Conservation (phyloP, 1,139 yeast genomes). For the Candida neerlandica region DNA sequence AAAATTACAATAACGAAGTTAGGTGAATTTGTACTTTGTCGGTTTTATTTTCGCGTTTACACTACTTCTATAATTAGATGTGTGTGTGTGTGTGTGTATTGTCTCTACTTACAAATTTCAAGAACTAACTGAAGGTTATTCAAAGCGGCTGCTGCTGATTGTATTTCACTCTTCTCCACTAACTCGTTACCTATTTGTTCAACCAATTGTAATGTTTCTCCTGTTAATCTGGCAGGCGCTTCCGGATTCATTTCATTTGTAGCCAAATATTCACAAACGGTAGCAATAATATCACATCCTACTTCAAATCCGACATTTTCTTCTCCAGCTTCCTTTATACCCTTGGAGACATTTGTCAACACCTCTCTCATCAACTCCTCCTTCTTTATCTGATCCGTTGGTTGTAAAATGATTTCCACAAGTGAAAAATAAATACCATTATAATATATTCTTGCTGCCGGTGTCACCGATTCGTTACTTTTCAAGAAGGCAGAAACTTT, state of each 20-base stretch:
- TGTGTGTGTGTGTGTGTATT: not conserved
- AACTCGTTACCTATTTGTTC: slow-evolving; percentile 5
- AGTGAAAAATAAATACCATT: slow-evolving; percentile 67
- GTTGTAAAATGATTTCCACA: slow-evolving; percentile 38
- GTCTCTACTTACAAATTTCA: slow-evolving; percentile 2
- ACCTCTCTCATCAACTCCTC: slow-evolving; percentile 25
- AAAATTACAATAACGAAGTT: not conserved
- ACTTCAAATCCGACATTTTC: slow-evolving; percentile 54
- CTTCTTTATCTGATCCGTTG: slow-evolving; percentile 20
- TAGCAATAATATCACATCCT: slow-evolving; percentile 72
- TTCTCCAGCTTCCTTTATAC: slow-evolving; percentile 26
- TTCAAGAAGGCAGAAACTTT: slow-evolving; percentile 13
- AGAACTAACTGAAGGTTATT: slow-evolving; percentile 5
- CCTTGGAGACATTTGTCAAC: slow-evolving; percentile 29
- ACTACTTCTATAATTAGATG: slow-evolving; percentile 1
- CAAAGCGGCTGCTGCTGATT: slow-evolving; percentile 1
- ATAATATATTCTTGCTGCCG: slow-evolving; percentile 51
- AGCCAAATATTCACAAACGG: slow-evolving; percentile 64
- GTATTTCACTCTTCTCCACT: slow-evolving; percentile 3
- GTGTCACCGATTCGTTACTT: slow-evolving; percentile 27
- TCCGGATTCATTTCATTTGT: slow-evolving; percentile 26
- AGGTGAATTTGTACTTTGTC: not conserved
- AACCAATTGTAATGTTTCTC: slow-evolving; percentile 5
- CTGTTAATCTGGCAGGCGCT: slow-evolving; percentile 17
- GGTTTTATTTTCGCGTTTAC: not conserved